A percentile compares a stretch with the other conserved stretches of the same genome.
These are phyloP conservation scores for Kodamaea hsintzibuensis DNA, from an alignment of 805 yeast genomes.

Conservation along the genomic window DNA sequence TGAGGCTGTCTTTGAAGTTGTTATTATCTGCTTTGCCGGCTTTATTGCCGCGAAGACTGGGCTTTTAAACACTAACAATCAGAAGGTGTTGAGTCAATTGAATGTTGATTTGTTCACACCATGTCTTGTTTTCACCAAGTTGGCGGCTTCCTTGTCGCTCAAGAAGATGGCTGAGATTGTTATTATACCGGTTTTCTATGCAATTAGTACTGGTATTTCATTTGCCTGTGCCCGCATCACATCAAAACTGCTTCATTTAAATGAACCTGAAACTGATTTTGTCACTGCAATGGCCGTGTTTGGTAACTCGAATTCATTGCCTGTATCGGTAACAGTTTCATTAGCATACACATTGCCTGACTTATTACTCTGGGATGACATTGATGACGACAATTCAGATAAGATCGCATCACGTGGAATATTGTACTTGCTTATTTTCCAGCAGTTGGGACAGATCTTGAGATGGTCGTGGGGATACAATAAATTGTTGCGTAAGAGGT, in stretches of 20 bases:
- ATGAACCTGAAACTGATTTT: constrained; percentile 78
- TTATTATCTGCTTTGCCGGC: constrained; percentile 82
- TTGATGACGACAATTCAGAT: constrained; percentile 64
- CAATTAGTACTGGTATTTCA: constrained; percentile 79
- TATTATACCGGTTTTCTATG: constrained; percentile 81
- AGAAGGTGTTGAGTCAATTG: constrained; percentile 69
- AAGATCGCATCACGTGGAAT: constrained; percentile 79
- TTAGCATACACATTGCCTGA: constrained; percentile 75
- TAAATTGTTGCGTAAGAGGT: constrained; percentile 57
- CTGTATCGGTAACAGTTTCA: constrained; percentile 86
- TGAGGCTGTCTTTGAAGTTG: constrained; percentile 90
- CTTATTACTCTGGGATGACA: constrained; percentile 66
- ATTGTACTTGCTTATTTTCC: constrained; percentile 70
- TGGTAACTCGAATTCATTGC: constrained; percentile 93
- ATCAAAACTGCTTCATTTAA: constrained; percentile 55
- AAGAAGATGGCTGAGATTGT: constrained; percentile 77
- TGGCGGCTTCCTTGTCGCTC: constrained; percentile 65
- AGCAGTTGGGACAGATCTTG: constrained; percentile 78
- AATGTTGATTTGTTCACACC: constrained; percentile 96
- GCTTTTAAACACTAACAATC: constrained; percentile 68
- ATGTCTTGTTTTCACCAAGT: constrained; percentile 85
- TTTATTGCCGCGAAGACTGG: constrained; percentile 79
- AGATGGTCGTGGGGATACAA: constrained; percentile 91
- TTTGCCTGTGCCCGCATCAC: constrained; percentile 59
- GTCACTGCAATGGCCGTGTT: constrained; percentile 97